phyloP scores from a whole-genome alignment of 768 basidiomycete genomes.

The Boletus pseudopeckii region DNA sequence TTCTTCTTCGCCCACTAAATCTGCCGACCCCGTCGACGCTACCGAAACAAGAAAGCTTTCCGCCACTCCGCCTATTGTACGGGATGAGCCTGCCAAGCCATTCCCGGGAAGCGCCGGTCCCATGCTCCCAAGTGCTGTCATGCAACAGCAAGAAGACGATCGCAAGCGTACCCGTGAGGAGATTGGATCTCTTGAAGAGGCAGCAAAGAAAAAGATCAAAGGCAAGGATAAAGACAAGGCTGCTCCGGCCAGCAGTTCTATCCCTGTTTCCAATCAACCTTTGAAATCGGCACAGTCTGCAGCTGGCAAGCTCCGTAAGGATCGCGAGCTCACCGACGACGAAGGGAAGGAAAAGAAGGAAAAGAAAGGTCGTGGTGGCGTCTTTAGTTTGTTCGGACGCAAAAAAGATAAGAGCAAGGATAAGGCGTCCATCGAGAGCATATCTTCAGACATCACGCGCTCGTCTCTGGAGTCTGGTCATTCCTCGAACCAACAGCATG shows the following conservation, averaged over 20 bases:
- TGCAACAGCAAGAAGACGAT: conserved; percentile 50
- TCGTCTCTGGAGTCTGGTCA: conserved; percentile 64
- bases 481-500: conserved; percentile 44
- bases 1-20: conserved; percentile 25
- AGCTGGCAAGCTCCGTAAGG: conserved; percentile 43
- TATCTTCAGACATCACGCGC: conserved; percentile 47
- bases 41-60: conserved; percentile 76
- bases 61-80: conserved; percentile 74
- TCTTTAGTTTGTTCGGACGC: conserved; percentile 76
- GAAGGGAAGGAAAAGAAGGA: conserved; percentile 55
- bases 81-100: conserved; percentile 41
- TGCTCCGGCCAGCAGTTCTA: conserved; percentile 26
- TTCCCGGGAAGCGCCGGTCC: conserved; percentile 20
- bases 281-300: conserved; percentile 10
- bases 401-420: conserved; percentile 75
- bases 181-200: conserved; percentile 42
- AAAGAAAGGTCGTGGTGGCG: conserved; percentile 64
- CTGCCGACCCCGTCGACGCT: conserved; percentile 64
- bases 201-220: conserved; percentile 47
- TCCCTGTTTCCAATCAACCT: conserved; percentile 28
- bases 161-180: conserved; percentile 53
- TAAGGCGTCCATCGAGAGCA: conserved; percentile 48
- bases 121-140: conserved; percentile 37
- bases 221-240: conserved; percentile 48
- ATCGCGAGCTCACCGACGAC: conserved; percentile 41